Evolutionary conservation across 108 stramenopile genomes (phyloP).

Genomic region (Cylindrotheca closterium): DNA sequence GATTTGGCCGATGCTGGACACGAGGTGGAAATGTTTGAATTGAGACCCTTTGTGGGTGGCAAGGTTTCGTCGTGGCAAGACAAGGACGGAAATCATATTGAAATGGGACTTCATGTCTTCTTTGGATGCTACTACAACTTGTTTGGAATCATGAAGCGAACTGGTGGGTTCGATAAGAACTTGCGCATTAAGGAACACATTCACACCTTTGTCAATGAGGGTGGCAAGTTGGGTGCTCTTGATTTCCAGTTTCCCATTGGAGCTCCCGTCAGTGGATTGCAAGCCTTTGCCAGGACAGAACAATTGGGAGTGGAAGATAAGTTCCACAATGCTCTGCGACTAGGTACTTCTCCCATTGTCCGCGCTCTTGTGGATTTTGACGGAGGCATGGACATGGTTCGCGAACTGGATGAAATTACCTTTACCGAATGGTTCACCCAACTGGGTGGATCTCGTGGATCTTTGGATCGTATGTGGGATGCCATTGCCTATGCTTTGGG

Average conservation of each 20-base stretch:
- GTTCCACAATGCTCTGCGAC: conserved; percentile 87
- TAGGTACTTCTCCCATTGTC: conserved; percentile 94
- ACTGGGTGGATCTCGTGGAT: conserved; percentile 87
- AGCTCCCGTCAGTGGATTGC: conserved; percentile 90
- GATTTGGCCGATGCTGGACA: conserved; percentile 95
- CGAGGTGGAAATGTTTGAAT: conserved; percentile 93
- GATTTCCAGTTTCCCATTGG: conserved; percentile 95
- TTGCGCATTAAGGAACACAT: conserved; percentile 93
- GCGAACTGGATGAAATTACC: conserved; percentile 93
- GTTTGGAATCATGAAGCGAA: conserved; percentile 97
- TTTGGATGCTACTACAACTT: conserved; percentile 98
- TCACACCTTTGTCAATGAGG: conserved; percentile 94
- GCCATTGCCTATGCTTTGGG: conserved; percentile 97
- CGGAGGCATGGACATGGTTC: conserved; percentile 95
- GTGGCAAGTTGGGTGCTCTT: conserved; percentile 82
- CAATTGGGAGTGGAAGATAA: conserved; percentile 90
- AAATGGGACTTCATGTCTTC: conserved; percentile 98
- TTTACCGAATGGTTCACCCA: conserved; percentile 97
- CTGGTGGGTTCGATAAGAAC: conserved; percentile 83
- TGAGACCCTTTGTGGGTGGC: conserved; percentile 91
- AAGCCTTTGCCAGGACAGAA: conserved; percentile 89
- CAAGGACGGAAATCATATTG: conserved; percentile 97
- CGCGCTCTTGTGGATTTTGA: conserved; percentile 94
- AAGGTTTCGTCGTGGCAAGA: conserved; percentile 94
- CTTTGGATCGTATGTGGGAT: conserved; percentile 95